A percentile compares a stretch with the other conserved stretches of the same genome.
Evolutionary conservation across 1,284 basidiomycete species (phyloP).

Genomic region (Pseudozyma sp.): DNA sequence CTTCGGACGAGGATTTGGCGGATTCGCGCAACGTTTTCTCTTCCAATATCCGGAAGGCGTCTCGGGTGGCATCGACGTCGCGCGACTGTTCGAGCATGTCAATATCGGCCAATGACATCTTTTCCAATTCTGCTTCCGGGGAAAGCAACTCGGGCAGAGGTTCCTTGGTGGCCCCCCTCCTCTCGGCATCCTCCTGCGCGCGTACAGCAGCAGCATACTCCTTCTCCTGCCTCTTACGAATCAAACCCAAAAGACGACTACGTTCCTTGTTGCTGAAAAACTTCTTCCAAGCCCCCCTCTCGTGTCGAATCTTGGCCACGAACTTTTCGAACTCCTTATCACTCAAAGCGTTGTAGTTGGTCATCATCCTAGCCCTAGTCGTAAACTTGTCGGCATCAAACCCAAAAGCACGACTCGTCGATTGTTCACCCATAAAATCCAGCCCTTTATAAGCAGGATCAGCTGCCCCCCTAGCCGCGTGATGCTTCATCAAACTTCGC

Average conservation of each 20-base stretch:
- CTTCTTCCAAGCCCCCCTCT: slow-evolving; percentile 31
- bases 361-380: slow-evolving; percentile 49
- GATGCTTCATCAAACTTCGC: slow-evolving; percentile 38
- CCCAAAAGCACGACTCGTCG: slow-evolving; percentile 33
- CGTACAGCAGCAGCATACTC: slow-evolving; percentile 32
- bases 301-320: slow-evolving; percentile 41
- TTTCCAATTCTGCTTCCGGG: slow-evolving; percentile 47
- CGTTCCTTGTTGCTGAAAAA: slow-evolving; percentile 43
- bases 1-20: slow-evolving; percentile 1
- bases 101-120: slow-evolving; percentile 39
- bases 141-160: slow-evolving; percentile 37
- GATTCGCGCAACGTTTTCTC: slow-evolving; percentile 17
- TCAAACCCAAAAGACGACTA: slow-evolving; percentile 32
- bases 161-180: slow-evolving; percentile 37
- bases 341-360: slow-evolving; percentile 59
- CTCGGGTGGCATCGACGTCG: slow-evolving; percentile 38
- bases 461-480: slow-evolving; percentile 39
- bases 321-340: slow-evolving; percentile 57
- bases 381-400: slow-evolving; percentile 47
- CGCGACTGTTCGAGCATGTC: slow-evolving; percentile 51
- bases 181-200: slow-evolving; percentile 42
- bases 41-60: slow-evolving; percentile 43
- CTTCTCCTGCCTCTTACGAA: slow-evolving; percentile 41
- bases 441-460: slow-evolving; percentile 43
- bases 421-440: slow-evolving; percentile 48